Evolutionary conservation across 176 grass and related monocot genomes (phyloP).

Genomic region (Elymus sibiricus): DNA sequence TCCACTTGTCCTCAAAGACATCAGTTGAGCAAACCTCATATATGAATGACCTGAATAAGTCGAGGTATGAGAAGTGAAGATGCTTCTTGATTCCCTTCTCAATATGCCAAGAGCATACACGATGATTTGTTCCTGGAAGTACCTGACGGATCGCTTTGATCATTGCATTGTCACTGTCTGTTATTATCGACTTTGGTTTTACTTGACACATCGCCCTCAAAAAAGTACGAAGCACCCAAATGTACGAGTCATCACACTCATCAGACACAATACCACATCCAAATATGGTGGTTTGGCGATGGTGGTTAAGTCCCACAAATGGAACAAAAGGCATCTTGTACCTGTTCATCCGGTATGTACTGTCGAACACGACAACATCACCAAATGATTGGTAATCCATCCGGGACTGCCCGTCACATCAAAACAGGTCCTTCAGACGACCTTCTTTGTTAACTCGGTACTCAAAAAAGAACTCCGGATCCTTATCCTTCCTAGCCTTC

Average conservation of each 20-base stretch:
- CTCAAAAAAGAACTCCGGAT: neutral
- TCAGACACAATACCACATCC: neutral
- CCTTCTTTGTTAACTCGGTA: neutral
- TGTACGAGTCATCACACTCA: neutral
- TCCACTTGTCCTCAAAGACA: neutral
- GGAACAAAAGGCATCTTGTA: slow-evolving; percentile 15
- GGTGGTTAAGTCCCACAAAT: slow-evolving; percentile 3
- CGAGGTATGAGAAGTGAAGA: neutral
- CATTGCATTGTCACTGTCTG: no score
- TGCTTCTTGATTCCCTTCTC: neutral
- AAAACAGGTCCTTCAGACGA: neutral
- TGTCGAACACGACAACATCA: neutral
- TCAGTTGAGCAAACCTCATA: neutral
- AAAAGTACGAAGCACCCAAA: no score
- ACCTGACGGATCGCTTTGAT: no score
- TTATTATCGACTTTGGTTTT: no score
- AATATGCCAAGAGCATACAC: no score
- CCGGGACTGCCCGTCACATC: neutral
- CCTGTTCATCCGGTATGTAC: neutral
- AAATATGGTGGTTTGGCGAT: neutral
- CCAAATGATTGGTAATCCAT: slow-evolving; percentile 4
- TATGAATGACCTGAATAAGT: slow-evolving; percentile 2
- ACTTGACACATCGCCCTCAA: no score
- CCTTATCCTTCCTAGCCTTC: neutral
- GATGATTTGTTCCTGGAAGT: no score